Conservation (phyloP, 164 flowering plant species). For the Akebia trifoliata region DNA sequence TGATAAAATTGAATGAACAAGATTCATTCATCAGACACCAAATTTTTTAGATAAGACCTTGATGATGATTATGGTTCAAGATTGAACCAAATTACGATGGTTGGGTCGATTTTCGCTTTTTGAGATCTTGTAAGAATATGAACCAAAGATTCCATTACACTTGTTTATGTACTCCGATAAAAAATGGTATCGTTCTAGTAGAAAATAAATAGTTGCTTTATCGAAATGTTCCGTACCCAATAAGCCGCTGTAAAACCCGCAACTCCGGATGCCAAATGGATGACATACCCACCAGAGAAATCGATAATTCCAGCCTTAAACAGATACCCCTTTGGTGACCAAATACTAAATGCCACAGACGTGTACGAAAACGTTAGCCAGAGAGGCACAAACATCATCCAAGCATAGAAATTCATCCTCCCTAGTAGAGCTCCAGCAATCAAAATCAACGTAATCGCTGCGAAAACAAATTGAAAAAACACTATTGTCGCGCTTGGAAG, state of each 20-base stretch:
- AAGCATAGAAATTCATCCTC: conserved; percentile 33
- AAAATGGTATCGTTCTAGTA: too few species aligned
- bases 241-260: conserved; percentile 35
- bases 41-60: too few species aligned
- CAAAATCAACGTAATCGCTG: conserved; percentile 36
- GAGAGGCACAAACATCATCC: conserved; percentile 36
- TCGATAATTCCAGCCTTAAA: conserved; percentile 23
- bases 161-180: too few species aligned
- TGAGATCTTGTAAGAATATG: too few species aligned
- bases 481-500: conserved; percentile 39
- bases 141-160: too few species aligned
- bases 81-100: too few species aligned
- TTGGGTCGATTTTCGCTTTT: too few species aligned
- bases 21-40: too few species aligned
- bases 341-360: conserved; percentile 26
- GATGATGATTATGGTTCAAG: too few species aligned
- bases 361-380: conserved; percentile 37
- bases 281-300: conserved; percentile 29
- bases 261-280: conserved; percentile 33
- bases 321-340: conserved; percentile 27
- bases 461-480: conserved; percentile 39
- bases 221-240: conserved; percentile 20
- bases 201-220: neutral
- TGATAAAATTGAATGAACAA: too few species aligned
- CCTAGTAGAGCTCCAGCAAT: conserved; percentile 33